phyloP scores from a whole-genome alignment of 495 filamentous ascomycete species.

The Amniculicola lignicola region DNA sequence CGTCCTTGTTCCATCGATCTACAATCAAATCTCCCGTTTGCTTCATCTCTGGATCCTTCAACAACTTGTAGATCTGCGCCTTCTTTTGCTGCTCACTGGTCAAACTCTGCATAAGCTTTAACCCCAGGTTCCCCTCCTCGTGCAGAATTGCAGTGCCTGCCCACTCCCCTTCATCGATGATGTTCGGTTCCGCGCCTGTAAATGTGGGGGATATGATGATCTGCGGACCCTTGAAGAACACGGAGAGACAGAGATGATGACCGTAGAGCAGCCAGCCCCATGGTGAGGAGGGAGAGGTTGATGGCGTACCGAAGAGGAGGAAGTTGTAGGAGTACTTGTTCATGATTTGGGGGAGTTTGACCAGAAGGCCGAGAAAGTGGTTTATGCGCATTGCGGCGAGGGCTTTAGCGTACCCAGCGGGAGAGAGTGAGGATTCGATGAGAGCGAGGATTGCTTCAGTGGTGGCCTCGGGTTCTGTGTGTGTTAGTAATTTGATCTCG shows the following conservation, averaged over 20 bases:
- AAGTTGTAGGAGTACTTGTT: conserved; percentile 77
- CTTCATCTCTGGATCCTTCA: conserved; percentile 62
- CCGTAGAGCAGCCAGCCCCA: conserved; percentile 78
- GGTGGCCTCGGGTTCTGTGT: conserved; percentile 33
- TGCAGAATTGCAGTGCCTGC: conserved; percentile 61
- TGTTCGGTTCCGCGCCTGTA: conserved; percentile 72
- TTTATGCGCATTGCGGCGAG: conserved; percentile 70
- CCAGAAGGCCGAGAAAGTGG: conserved; percentile 70
- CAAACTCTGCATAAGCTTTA: conserved; percentile 67
- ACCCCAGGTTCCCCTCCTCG: conserved; percentile 59
- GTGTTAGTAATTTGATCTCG: not conserved
- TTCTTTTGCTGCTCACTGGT: conserved; percentile 45
- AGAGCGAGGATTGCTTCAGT: conserved; percentile 49
- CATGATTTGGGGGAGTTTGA: conserved; percentile 57
- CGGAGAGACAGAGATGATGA: conserved; percentile 68
- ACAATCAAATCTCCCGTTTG: conserved; percentile 35
- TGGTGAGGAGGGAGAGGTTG: conserved; percentile 47
- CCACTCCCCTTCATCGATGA: conserved; percentile 62
- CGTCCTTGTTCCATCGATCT: conserved; percentile 70
- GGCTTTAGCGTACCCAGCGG: conserved; percentile 69
- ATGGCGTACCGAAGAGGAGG: conserved; percentile 57
- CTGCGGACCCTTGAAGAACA: conserved; percentile 60
- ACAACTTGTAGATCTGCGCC: conserved; percentile 55
- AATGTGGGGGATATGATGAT: conserved; percentile 68
- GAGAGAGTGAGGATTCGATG: conserved; percentile 57